phyloP scores from a whole-genome alignment of 192 early-diverging fungal species.

The Allomyces arbusculus region DNA sequence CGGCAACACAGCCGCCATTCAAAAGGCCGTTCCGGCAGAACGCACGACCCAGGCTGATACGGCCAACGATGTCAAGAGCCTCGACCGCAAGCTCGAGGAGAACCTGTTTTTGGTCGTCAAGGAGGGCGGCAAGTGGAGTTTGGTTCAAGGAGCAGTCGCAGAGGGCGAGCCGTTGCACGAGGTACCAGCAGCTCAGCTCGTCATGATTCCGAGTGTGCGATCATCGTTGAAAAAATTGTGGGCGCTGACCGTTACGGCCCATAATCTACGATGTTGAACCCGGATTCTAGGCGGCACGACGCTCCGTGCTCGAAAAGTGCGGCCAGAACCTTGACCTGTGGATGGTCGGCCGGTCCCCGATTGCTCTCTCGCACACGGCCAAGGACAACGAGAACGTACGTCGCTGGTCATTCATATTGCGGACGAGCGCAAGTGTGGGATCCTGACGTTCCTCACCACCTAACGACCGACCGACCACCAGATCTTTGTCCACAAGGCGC shows the following conservation, averaged over 20 bases:
- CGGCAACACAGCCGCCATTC: not conserved
- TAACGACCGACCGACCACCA: not conserved
- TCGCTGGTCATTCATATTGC: not conserved
- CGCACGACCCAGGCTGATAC: not conserved
- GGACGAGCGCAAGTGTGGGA: not conserved
- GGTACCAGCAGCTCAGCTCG: not conserved
- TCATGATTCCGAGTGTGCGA: not conserved
- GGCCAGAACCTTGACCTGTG: not conserved
- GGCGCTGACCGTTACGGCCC: not conserved
- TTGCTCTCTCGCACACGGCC: not conserved
- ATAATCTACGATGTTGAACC: too few relatives aligned
- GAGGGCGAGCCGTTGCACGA: not conserved
- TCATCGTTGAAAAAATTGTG: not conserved
- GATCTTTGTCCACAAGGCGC: not conserved
- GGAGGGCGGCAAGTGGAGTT: not conserved
- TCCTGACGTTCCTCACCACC: too few relatives aligned
- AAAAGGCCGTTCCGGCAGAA: not conserved
- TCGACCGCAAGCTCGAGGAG: not conserved
- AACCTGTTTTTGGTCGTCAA: not conserved
- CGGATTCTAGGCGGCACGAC: too few relatives aligned
- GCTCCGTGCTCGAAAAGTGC: too few relatives aligned
- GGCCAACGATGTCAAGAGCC: not conserved
- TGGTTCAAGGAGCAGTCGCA: not conserved
- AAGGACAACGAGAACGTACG: not conserved
- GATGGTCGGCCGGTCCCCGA: not conserved